Base-by-base conservation (phyloP, 2,329 filamentous ascomycete genomes). In the Pezizomycotina sp. region DNA sequence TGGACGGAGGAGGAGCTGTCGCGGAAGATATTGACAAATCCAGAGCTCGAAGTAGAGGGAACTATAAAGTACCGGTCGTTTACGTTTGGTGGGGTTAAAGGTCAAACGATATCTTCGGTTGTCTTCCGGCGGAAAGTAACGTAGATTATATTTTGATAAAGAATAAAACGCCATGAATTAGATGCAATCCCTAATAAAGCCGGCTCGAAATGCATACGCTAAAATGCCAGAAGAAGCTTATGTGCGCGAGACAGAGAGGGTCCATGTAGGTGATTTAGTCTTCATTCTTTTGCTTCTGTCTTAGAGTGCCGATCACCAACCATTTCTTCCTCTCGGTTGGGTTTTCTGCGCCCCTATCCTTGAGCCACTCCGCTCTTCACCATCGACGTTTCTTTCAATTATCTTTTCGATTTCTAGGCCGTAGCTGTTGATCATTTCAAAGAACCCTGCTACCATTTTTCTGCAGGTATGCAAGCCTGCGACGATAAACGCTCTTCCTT, bases 1-100 rank as follows among this genome's bases (percentile, higher is more conserved):
- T 98, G 89, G 89, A 95, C 86, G 1, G 83, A 89, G 61, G 69
- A 73, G 25, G 89, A 98, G 62, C 59, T 98, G 51, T 63, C 67
- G 42, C 60, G 59, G 10, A 95, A 86, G 83, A 89, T 95, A 54
- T 71, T 67, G 32, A 61, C 57, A 2, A 57, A 42, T 13, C 49
- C 47, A 30, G 49, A 43, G 22, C 32, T 40, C 48, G 61, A 62
- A 43, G 69, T 73, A 38, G 73, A 69, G 35, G 74, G 69, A 1
- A 66, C 69, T 48, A 73, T 92, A 36, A 69, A 76, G 52, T 95
- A 95, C 57, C 78, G 72, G 14, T 77, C 73, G 34, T 95, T 92
- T 57, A 77, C 71, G 38, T 98, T 93, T 61, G 86, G 83, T 0
- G 86, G 86, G 4, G 71, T 72, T 55, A 79, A 82, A 54, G 86